Evolutionary conservation across 2,329 filamentous ascomycete species (phyloP).

Genomic region (Raffaelea albimanens): DNA sequence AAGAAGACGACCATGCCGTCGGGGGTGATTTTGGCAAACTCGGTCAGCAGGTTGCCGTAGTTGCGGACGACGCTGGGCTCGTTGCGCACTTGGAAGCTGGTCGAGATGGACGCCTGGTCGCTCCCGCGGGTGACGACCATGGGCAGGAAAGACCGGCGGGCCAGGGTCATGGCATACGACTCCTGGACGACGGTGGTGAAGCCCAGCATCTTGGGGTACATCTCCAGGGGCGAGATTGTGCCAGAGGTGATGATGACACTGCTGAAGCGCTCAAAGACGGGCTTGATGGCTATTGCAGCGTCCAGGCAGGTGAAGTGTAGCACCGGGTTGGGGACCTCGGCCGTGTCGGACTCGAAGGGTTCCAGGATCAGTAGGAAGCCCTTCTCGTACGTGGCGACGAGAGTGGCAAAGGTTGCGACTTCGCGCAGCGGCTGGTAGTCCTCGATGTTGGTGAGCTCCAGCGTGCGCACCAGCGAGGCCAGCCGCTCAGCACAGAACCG

Average conservation of each 20-base stretch:
- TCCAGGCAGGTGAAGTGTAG: conserved; percentile 95
- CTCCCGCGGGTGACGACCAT: conserved; percentile 96
- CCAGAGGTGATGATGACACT: conserved; percentile 98
- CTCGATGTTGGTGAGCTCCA: conserved; percentile 95
- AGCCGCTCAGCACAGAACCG: conserved; percentile 91
- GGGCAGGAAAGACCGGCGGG: conserved; percentile 86
- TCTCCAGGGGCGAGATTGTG: conserved; percentile 92
- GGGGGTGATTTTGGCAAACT: conserved; percentile 92
- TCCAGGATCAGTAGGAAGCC: conserved; percentile 95
- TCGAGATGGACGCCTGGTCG: conserved; percentile 88
- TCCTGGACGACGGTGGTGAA: conserved; percentile 91
- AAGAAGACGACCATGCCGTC: conserved; percentile 99
- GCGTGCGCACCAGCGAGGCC: conserved; percentile 85
- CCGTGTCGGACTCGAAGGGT: conserved; percentile 90
- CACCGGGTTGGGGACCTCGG: conserved; percentile 93
- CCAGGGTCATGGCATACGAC: conserved; percentile 94
- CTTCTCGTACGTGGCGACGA: conserved; percentile 93
- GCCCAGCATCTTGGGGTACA: conserved; percentile 98
- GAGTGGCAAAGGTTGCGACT: conserved; percentile 92
- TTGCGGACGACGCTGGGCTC: conserved; percentile 96
- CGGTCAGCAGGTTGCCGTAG: conserved; percentile 85
- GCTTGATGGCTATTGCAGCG: conserved; percentile 94
- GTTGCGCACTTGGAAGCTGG: conserved; percentile 88
- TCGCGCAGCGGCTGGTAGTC: conserved; percentile 96
- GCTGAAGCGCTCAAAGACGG: conserved; percentile 93